Evolutionary conservation across 2,329 filamentous ascomycete genomes (phyloP).

Genomic region (Ascochyta clinopodiicola): DNA sequence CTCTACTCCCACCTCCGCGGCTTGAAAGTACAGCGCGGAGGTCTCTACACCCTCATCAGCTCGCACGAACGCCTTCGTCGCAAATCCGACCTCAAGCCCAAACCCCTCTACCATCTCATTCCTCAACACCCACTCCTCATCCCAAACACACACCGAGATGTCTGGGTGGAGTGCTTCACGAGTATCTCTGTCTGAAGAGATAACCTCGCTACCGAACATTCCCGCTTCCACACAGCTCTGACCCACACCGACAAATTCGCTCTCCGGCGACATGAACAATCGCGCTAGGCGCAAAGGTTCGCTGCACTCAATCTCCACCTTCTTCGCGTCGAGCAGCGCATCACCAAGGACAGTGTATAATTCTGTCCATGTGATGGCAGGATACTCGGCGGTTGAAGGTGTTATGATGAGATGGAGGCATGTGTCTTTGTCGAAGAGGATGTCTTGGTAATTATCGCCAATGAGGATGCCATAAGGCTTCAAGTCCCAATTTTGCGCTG

Average conservation of each 20-base stretch:
- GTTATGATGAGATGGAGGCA: conserved; percentile 18
- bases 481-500: conserved; percentile 7
- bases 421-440: conserved; percentile 14
- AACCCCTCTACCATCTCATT: neutral
- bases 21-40: neutral
- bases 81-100: neutral
- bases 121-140: conserved; percentile 4
- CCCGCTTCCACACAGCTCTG: conserved; percentile 18
- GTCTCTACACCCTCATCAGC: neutral
- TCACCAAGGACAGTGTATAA: conserved; percentile 17
- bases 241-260: conserved; percentile 20
- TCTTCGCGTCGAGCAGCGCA: conserved; percentile 12
- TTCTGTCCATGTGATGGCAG: conserved; percentile 24
- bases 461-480: conserved; percentile 13
- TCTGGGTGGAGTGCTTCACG: conserved; percentile 12
- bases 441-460: conserved; percentile 15
- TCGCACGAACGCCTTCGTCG: neutral
- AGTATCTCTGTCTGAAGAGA: conserved; percentile 18
- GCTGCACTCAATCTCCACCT: conserved; percentile 18
- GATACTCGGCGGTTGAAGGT: conserved; percentile 6
- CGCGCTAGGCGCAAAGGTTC: conserved; percentile 16
- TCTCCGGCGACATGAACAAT: conserved; percentile 23
- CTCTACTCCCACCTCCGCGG: neutral
- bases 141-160: conserved; percentile 2
- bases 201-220: conserved; percentile 16